Percentiles rank a stretch among this genome's conserved stretches.
Evolutionary conservation across 306 rosid genomes (phyloP).

Genomic region (Corylus americana): DNA sequence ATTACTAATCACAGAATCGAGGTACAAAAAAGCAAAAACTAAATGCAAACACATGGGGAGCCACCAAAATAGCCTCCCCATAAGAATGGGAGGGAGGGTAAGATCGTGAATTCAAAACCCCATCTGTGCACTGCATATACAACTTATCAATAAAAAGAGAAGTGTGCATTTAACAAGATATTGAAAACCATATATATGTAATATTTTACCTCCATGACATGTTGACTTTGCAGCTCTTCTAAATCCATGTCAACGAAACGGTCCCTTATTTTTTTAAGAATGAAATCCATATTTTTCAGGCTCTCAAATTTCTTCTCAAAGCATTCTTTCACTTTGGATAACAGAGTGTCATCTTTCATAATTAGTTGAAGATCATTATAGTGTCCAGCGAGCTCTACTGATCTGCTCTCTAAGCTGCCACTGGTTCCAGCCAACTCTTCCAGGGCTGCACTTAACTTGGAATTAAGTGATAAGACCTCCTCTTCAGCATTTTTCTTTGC

Average conservation of each 20-base stretch:
- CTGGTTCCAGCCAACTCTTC: slow-evolving; percentile 70
- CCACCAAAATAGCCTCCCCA: slow-evolving; percentile 1
- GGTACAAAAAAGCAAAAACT: background rate
- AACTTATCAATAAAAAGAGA: background rate
- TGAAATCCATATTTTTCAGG: slow-evolving; percentile 55
- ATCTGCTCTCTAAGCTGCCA: slow-evolving; percentile 59
- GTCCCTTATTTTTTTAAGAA: slow-evolving; percentile 56
- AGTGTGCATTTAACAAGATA: slow-evolving; percentile 1
- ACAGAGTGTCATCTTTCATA: slow-evolving; percentile 60
- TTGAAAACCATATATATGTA: background rate
- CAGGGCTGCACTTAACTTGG: slow-evolving; percentile 67
- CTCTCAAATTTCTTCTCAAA: slow-evolving; percentile 63
- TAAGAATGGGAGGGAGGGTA: background rate
- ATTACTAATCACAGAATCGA: background rate
- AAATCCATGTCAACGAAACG: slow-evolving; percentile 40
- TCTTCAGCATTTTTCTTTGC: slow-evolving; percentile 63
- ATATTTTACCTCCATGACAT: slow-evolving; percentile 53
- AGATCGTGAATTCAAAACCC: background rate
- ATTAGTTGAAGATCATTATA: slow-evolving; percentile 67
- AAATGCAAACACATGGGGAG: slow-evolving; percentile 7
- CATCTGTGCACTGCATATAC: background rate
- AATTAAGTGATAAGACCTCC: slow-evolving; percentile 62
- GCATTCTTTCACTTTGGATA: slow-evolving; percentile 50
- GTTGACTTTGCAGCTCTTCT: slow-evolving; percentile 47
- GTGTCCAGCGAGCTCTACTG: slow-evolving; percentile 54